Evolutionary conservation across 768 basidiomycete species (phyloP).

Genomic region (Amylocystis lapponica): DNA sequence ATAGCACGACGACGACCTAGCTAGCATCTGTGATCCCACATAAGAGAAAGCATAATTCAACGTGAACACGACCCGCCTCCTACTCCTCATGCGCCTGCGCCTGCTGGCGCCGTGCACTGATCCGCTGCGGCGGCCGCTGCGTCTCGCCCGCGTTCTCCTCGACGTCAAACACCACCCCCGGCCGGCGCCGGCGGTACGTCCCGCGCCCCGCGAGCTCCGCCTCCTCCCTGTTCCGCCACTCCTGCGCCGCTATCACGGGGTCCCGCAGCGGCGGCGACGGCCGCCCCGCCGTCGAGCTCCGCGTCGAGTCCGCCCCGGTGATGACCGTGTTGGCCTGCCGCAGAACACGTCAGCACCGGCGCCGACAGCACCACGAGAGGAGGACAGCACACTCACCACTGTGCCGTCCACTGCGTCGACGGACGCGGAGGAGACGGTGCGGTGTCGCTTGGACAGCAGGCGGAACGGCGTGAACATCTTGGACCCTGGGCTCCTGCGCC

Average conservation of each 20-base stretch:
- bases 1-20: constrained; percentile 1
- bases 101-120: not conserved
- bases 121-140: not conserved
- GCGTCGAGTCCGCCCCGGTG: constrained; percentile 66
- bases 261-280: constrained; percentile 61
- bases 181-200: constrained; percentile 21
- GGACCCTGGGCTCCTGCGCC: constrained; percentile 31
- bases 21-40: not conserved
- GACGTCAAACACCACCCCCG: constrained; percentile 30
- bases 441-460: constrained; percentile 54
- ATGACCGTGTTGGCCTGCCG: constrained; percentile 62
- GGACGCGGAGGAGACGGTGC: constrained; percentile 68
- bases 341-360: constrained; percentile 1
- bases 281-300: constrained; percentile 49
- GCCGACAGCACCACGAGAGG: not conserved
- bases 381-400: constrained; percentile 45
- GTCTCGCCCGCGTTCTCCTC: constrained; percentile 20
- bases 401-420: constrained; percentile 77
- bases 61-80: too few relatives aligned
- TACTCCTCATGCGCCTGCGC: not conserved
- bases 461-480: constrained; percentile 60
- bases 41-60: not conserved
- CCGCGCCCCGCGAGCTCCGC: constrained; percentile 38
- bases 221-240: constrained; percentile 68
- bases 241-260: constrained; percentile 53